Evolutionary conservation across 805 yeast species (phyloP).

Genomic region (Schizosaccharomyces lindneri): DNA sequence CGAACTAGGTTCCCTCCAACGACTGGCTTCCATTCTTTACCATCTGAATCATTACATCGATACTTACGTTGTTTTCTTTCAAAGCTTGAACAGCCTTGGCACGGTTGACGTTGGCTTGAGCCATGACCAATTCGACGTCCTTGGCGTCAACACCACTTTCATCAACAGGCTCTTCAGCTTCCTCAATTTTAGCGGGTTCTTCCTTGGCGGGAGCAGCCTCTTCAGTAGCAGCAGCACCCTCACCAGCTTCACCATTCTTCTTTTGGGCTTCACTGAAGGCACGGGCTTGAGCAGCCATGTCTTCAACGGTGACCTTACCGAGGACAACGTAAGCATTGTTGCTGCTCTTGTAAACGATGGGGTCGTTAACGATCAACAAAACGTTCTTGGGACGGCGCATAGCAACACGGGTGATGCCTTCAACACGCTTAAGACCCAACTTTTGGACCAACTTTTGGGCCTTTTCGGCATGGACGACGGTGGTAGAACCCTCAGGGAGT

Average conservation of each 20-base stretch:
- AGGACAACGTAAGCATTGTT: conserved; percentile 90
- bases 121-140: conserved; percentile 66
- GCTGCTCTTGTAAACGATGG: conserved; percentile 83
- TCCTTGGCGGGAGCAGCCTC: conserved; percentile 15
- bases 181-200: conserved; percentile 14
- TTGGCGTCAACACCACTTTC: conserved; percentile 60
- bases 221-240: conserved; percentile 5
- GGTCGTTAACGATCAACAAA: conserved; percentile 71
- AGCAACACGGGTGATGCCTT: conserved; percentile 85
- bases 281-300: conserved; percentile 63
- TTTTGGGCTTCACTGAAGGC: conserved; percentile 46
- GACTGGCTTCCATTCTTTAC: conserved; percentile 31
- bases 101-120: conserved; percentile 76
- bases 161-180: conserved; percentile 32
- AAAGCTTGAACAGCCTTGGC: conserved; percentile 80
- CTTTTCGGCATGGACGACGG: conserved; percentile 70
- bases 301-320: conserved; percentile 95
- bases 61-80: conserved; percentile 34
- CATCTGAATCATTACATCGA: conserved; percentile 15
- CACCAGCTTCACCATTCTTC: conserved; percentile 22
- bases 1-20: too few relatives aligned
- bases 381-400: conserved; percentile 40
- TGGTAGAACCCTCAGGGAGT: conserved; percentile 66
- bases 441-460: conserved; percentile 76
- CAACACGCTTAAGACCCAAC: conserved; percentile 69